Conservation (phyloP, 2,329 filamentous ascomycete species). For the Colletotrichum lindemuthianum region DNA sequence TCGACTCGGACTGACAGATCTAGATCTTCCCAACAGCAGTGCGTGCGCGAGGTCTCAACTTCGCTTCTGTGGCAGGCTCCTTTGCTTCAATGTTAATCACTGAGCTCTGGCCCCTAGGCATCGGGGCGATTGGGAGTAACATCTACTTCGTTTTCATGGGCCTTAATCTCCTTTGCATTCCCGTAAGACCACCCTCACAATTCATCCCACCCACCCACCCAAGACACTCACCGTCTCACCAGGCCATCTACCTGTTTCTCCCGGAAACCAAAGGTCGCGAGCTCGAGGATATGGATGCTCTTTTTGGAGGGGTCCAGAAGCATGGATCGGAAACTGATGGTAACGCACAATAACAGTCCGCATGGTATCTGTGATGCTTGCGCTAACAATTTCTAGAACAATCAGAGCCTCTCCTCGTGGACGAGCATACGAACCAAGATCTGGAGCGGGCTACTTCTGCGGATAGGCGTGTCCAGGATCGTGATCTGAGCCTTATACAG, state of each 20-base stretch:
- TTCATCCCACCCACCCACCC: too few species aligned
- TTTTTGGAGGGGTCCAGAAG: slow-evolving; percentile 46
- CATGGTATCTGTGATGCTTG: too few species aligned
- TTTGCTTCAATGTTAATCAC: slow-evolving; percentile 64
- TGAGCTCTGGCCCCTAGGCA: slow-evolving; percentile 65
- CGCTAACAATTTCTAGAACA: neutral
- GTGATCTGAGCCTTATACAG: neutral
- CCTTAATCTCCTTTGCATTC: slow-evolving; percentile 59
- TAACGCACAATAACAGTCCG: neutral
- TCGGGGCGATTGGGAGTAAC: slow-evolving; percentile 58
- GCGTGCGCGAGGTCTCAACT: slow-evolving; percentile 65
- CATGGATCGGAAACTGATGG: slow-evolving; percentile 3
- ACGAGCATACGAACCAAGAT: slow-evolving; percentile 4
- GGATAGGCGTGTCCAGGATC: neutral
- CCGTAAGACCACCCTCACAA: slow-evolving; percentile 43
- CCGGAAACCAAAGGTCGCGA: slow-evolving; percentile 56
- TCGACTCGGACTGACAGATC: neutral
- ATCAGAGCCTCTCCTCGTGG: slow-evolving; percentile 6
- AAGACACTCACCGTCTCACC: neutral
- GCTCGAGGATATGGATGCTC: slow-evolving; percentile 56
- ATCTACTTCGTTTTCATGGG: slow-evolving; percentile 69
- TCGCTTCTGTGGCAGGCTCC: slow-evolving; percentile 64
- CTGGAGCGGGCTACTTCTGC: neutral
- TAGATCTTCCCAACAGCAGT: slow-evolving; percentile 68
- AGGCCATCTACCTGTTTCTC: slow-evolving; percentile 54